phyloP scores from a whole-genome alignment of 495 filamentous ascomycete genomes.

The Aspergillus cavernicola region DNA sequence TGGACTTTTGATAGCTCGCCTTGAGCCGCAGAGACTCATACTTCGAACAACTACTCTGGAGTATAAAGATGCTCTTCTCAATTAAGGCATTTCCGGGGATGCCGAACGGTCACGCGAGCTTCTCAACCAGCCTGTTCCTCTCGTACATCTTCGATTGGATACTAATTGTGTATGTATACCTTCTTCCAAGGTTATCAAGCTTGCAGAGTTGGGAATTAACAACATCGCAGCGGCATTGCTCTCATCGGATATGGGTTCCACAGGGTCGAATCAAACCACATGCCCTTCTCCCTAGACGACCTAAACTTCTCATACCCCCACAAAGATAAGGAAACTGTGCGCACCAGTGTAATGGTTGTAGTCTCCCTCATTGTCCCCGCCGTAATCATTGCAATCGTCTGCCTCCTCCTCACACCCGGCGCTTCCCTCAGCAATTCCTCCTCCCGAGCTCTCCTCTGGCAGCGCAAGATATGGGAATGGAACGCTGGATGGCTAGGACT shows the following conservation, averaged over 20 bases:
- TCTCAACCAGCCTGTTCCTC: conserved; percentile 38
- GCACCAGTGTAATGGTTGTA: conserved; percentile 45
- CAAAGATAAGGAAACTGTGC: conserved; percentile 51
- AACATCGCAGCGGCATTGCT: conserved; percentile 35
- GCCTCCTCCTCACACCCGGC: conserved; percentile 48
- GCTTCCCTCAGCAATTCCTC: conserved; percentile 23
- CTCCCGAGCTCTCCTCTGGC: conserved; percentile 33
- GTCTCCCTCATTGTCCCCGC: conserved; percentile 51
- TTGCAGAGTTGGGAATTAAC: neutral
- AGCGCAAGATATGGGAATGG: conserved; percentile 59
- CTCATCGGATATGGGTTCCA: conserved; percentile 46
- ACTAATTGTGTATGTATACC: conserved; percentile 44
- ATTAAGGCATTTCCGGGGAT: neutral
- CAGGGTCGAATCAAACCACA: conserved; percentile 35
- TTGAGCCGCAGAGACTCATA: neutral
- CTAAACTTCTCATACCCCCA: conserved; percentile 56
- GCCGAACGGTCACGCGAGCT: conserved; percentile 5
- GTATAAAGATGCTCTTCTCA: neutral
- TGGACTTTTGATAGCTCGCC: no score
- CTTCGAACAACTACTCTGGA: neutral
- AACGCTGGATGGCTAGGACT: conserved; percentile 64
- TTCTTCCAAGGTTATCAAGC: neutral
- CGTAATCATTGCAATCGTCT: conserved; percentile 45
- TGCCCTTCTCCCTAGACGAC: conserved; percentile 50
- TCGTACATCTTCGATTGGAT: conserved; percentile 55